phyloP scores from a whole-genome alignment of 2,329 filamentous ascomycete species.

The Ramularia endophylla region DNA sequence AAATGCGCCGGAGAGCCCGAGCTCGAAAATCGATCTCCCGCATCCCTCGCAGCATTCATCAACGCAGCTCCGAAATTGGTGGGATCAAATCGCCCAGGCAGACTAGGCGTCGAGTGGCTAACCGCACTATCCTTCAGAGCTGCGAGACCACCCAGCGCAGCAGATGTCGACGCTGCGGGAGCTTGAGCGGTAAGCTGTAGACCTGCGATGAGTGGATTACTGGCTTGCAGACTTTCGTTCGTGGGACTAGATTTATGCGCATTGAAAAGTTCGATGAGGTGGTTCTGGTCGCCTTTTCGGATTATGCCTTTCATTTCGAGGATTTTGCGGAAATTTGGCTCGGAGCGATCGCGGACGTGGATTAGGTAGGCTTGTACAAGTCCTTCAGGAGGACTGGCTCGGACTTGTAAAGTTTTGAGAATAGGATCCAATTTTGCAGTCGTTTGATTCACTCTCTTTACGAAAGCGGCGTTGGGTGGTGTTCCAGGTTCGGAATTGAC shows the following conservation, averaged over 20 bases:
- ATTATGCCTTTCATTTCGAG: conserved; percentile 91
- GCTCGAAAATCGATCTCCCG: conserved; percentile 61
- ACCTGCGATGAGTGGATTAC: conserved; percentile 61
- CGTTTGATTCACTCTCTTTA: conserved; percentile 76
- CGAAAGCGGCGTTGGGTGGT: conserved; percentile 56
- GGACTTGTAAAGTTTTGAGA: conserved; percentile 94
- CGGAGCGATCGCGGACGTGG: conserved; percentile 88
- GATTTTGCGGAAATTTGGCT: conserved; percentile 93
- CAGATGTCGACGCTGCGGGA: too few species aligned
- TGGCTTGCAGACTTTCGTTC: conserved; percentile 64
- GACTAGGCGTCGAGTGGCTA: conserved; percentile 30
- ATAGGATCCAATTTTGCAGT: conserved; percentile 87
- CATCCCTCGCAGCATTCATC: conserved; percentile 80
- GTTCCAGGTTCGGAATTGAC: conserved; percentile 51
- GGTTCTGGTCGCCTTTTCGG: conserved; percentile 68
- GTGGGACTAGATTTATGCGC: conserved; percentile 64
- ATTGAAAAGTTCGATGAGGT: conserved; percentile 86
- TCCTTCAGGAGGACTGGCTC: conserved; percentile 82
- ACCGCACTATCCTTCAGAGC: conserved; percentile 36
- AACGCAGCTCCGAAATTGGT: conserved; percentile 77
- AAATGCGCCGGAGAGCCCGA: conserved; percentile 5
- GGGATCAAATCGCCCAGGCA: conserved; percentile 62
- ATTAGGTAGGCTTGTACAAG: conserved; percentile 97
- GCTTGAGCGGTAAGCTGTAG: conserved; percentile 48
- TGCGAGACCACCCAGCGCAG: too few species aligned